Evolutionary conservation across 2,329 filamentous ascomycete genomes (phyloP).

Genomic region (Massarina eburnea): DNA sequence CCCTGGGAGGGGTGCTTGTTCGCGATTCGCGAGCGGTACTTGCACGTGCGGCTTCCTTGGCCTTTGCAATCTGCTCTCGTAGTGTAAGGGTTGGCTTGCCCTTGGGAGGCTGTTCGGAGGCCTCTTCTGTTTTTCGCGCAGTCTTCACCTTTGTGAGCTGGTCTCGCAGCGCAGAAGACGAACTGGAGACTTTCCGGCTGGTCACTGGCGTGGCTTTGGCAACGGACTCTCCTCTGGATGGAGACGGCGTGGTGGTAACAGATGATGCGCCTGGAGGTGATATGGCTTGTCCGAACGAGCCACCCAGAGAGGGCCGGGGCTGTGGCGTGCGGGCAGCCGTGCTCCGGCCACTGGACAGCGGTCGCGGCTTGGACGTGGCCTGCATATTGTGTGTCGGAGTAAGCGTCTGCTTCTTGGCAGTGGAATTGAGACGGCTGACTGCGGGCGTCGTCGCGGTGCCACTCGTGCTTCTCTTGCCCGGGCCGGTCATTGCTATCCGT

Average conservation of each 20-base stretch:
- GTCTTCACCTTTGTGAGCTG: slow-evolving; percentile 93
- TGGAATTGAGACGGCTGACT: slow-evolving; percentile 35
- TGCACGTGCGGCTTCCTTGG: slow-evolving; percentile 70
- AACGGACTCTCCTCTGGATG: slow-evolving; percentile 12
- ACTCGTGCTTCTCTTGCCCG: slow-evolving; percentile 41
- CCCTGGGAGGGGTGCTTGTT: slow-evolving; percentile 31
- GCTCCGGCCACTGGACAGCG: slow-evolving; percentile 40
- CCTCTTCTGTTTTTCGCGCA: slow-evolving; percentile 54
- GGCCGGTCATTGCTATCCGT: slow-evolving; percentile 37
- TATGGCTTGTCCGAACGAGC: slow-evolving; percentile 38
- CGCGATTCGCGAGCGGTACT: slow-evolving; percentile 22
- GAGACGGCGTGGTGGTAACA: slow-evolving; percentile 20
- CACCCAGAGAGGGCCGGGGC: slow-evolving; percentile 32
- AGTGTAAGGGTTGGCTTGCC: slow-evolving; percentile 76
- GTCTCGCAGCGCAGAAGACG: slow-evolving; percentile 79
- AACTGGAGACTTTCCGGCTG: slow-evolving; percentile 58
- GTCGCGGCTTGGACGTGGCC: slow-evolving; percentile 30
- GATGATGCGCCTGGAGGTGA: slow-evolving; percentile 26
- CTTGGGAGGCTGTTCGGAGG: slow-evolving; percentile 30
- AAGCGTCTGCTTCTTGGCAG: slow-evolving; percentile 32
- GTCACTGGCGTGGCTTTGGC: slow-evolving; percentile 37
- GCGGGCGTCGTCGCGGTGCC: slow-evolving; percentile 30
- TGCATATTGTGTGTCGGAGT: slow-evolving; percentile 28
- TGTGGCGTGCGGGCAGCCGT: slow-evolving; percentile 38
- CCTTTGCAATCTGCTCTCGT: slow-evolving; percentile 89